Evolutionary conservation across 805 yeast genomes (phyloP), one percentile per base, ranked within the genome.

Genomic region (Candida wancherniae): DNA sequence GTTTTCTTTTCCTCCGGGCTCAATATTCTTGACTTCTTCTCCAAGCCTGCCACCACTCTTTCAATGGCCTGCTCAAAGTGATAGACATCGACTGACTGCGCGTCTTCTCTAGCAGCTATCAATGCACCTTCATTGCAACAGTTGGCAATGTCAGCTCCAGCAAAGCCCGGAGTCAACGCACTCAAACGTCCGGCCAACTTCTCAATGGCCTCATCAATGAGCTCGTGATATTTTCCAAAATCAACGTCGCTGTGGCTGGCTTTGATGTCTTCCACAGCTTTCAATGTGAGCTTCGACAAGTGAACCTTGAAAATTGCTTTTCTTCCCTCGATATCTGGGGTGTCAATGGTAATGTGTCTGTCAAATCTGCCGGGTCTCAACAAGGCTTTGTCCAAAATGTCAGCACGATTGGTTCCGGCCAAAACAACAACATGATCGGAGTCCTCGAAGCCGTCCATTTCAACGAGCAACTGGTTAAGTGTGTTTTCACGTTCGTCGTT

Each of bases 61-160:
- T 94, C 98, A 45, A 92, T 92, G 6, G 98, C 97, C 53, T 79
- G 80, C 58, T 92, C 99, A 55, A 92, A 94, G 60, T 94, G 95
- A 29, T 63, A 62, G 41, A 84, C 65, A 28, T 73, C 77, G 17
- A 94, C 95, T 13, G 69, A 60, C n/a, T 71, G 63, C 3, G 81
- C 80, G 50, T 80, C 77, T 34, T 68, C 72, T 56, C 99, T 76
- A 0, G 98, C 98, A 16, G 96, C 98, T 53, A 88, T 87, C 51
- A 92, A 71, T 0, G 98, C 98, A 21, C 96, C 95, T 63, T 92
- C 99, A 52, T 92, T 92, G 58, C 94, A 88, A 45, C 84, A 87
- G 64, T 92, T 94, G 28, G 97, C 95, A 52, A 92, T 87, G 55
- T 92, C 98, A 11, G 99, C 99, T 53, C 99, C 99, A 1, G 95